Evolutionary conservation across 768 basidiomycete species (phyloP).

Genomic region (Boletus subparvulus): DNA sequence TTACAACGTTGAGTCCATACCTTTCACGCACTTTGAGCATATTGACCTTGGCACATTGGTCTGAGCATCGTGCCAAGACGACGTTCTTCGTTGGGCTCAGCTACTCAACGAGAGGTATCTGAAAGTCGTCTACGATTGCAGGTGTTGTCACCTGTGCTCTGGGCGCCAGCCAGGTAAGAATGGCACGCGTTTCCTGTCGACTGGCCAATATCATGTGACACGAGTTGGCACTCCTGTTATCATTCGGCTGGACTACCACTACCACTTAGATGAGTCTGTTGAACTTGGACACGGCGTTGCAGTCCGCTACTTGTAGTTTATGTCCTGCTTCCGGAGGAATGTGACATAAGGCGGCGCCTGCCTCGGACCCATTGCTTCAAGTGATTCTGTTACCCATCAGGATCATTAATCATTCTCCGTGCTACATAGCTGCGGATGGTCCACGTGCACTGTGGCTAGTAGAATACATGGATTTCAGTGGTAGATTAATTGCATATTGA

Average conservation of each 20-base stretch:
- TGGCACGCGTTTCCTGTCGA: neutral
- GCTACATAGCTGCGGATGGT: neutral
- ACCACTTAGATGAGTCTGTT: no score
- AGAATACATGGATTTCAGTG: no score
- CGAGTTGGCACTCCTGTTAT: neutral
- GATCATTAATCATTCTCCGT: no score
- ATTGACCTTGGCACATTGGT: slow-evolving; percentile 28
- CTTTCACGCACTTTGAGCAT: slow-evolving; percentile 12
- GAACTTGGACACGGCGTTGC: neutral
- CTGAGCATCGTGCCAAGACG: slow-evolving; percentile 9
- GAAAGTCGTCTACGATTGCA: no score
- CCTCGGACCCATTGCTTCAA: neutral
- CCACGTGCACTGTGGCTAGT: no score
- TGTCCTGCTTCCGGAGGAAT: neutral
- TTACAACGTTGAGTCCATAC: slow-evolving; percentile 23
- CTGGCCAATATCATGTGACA: neutral
- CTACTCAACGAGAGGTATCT: neutral
- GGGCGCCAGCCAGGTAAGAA: slow-evolving; percentile 3
- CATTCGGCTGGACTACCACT: neutral
- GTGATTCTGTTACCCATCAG: no score
- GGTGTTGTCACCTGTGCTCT: neutral
- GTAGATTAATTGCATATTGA: no score
- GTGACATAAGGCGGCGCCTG: neutral
- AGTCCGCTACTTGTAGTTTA: neutral
- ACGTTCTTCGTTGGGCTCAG: neutral